Evolutionary conservation across 208 protist species (phyloP), one percentile per base, ranked within the genome.

Genomic region (Porcisia deanei): DNA sequence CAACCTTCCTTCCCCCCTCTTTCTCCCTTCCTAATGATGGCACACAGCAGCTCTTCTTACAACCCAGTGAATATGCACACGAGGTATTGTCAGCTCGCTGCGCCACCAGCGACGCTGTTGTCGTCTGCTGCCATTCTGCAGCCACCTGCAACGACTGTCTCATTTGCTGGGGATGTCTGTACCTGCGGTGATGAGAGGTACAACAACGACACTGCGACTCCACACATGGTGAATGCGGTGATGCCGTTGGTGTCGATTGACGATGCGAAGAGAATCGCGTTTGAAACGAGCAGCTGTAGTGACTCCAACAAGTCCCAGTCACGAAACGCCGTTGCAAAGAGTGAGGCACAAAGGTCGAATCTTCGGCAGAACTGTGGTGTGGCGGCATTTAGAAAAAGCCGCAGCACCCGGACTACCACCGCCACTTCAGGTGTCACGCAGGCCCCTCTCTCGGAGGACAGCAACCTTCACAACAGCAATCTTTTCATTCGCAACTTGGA

Each of bases 401-500:
- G 67, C 16, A 60, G 70, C 70, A 53, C 55, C 4, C 53, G 55
- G 22, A 25, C 41, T n/a, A 20, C 72, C 30, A 25, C 57, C 1
- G 70, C 52, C 41, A 30, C 41, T 16, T n/a, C 68, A 61, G 49
- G n/a, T 20, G 67, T 37, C 16, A 18, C 70, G 18, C 55, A n/a
- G 5, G 53, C 12, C 52, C 6, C 54, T 12, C 10, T 22, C 37
- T 43, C 43, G 8, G 73, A 81, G 2, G 76, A 63, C 25, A 64
- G 66, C 49, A 75, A 81, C 25, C n/a, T 54, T 43, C 69, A 61
- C 61, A 85, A 85, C 61, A 91, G 80, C 45, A 91, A 91, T 65
- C 77, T 94, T 55, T 91, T 94, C 69, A 73, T 94, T 18, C 83
- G 87, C 54, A 86, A 87, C 76, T 71, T 94, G 22, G 71, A 78